Base-by-base conservation (phyloP, 1,284 basidiomycete species). In the Leccinum angustisporum region DNA sequence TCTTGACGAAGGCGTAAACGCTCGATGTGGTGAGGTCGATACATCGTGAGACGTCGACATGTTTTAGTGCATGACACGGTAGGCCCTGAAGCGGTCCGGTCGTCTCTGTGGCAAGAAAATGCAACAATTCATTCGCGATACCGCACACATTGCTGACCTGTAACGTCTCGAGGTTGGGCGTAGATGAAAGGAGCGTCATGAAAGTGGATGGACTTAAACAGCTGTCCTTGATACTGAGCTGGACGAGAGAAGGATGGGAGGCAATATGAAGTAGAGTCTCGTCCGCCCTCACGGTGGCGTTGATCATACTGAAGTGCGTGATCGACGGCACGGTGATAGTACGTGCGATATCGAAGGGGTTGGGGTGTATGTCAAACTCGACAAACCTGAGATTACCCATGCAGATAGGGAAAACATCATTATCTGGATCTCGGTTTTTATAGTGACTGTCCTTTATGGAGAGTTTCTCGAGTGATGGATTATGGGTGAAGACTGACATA, bases 41-140 rank as follows among this genome's bases (percentile, higher is more conserved):
- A 63, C 83, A 86, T 43, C 77, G 64, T 0, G 87, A 86, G 57
- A 91, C 75, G 59, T 89, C 79, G 51, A 90, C 68, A 56, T 83
- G 73, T 30, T 70, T 76, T 14, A 92, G 76, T 0, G 69, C 65
- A 16, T 86, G 86, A 65, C 88, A 91, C 2, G 80, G 67, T 14
- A 79, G 58, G 18, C 33, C 56, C 9, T 54, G 55, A 33, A 18
- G 33, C 5, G 57, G 11, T 40, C 63, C 58, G 6, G 46, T 54
- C 14, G 54, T 57, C 16, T 43, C 61, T 2, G 66, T 58, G 48
- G 66, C 60, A 14, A 90, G 76, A 14, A 79, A 78, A 58, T 83
- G 78, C 13, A 85, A 68, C 11, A 85, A 65, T 11, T 64, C 64
- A 58, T 78, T 79, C 18, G 79, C 76, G 25, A 73, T 69, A 8